phyloP scores from a whole-genome alignment of 257 asterid species.

The Fraxinus anomala region DNA sequence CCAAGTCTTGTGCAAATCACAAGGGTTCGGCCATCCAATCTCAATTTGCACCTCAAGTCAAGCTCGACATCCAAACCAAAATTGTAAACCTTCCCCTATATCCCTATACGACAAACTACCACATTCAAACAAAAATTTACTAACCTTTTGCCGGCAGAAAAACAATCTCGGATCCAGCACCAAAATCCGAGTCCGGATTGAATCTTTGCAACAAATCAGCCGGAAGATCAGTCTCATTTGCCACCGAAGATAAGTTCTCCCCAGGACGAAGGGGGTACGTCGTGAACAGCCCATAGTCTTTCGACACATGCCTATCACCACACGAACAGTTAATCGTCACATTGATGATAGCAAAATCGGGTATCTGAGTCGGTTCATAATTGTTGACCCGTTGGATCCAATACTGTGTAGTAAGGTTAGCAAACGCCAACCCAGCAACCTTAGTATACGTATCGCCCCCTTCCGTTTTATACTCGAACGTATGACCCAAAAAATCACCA shows the following conservation, averaged over 20 bases:
- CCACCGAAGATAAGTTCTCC: constrained; percentile 49
- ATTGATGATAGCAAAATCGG: constrained; percentile 48
- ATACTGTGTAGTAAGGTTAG: constrained; percentile 59
- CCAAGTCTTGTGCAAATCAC: too few relatives aligned
- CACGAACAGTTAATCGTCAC: constrained; percentile 85
- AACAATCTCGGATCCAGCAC: constrained; percentile 53
- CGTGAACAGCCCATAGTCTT: constrained; percentile 61
- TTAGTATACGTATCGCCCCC: constrained; percentile 58
- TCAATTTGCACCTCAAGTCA: too few relatives aligned
- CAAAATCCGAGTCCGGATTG: constrained; percentile 51
- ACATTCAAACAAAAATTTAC: constrained; percentile 9
- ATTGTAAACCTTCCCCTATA: too few relatives aligned
- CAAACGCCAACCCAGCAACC: constrained; percentile 48
- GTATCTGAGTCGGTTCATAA: constrained; percentile 54
- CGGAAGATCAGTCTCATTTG: constrained; percentile 44
- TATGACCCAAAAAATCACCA: constrained; percentile 75
- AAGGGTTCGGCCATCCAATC: too few relatives aligned
- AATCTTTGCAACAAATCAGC: constrained; percentile 44
- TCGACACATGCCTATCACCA: constrained; percentile 58
- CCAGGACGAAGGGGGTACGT: constrained; percentile 59
- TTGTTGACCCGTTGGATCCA: constrained; percentile 72
- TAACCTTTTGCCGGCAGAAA: constrained; percentile 80
- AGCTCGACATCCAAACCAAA: too few relatives aligned
- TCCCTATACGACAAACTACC: too few relatives aligned
- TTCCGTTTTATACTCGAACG: constrained; percentile 53